phyloP scores from a whole-genome alignment of 768 basidiomycete species.

The Heimioporus sp. region DNA sequence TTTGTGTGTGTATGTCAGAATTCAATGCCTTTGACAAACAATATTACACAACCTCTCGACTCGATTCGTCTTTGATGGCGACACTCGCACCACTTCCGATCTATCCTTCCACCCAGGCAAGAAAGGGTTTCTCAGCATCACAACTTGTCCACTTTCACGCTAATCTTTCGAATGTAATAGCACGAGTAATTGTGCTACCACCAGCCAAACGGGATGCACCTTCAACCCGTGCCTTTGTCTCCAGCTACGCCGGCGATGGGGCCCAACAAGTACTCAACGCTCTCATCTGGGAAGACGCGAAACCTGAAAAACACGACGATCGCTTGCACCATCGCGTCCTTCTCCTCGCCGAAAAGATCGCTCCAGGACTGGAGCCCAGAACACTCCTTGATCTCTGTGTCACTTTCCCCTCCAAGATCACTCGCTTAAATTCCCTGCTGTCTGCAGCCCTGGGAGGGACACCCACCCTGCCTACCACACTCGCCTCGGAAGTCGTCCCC shows the following conservation, averaged over 20 bases:
- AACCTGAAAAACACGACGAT: constrained; percentile 36
- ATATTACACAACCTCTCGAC: constrained; percentile 1
- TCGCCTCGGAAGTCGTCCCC: constrained; percentile 50
- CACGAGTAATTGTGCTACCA: constrained; percentile 46
- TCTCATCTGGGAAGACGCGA: constrained; percentile 54
- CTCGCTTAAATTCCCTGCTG: constrained; percentile 47
- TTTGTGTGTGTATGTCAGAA: constrained; percentile 10
- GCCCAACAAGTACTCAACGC: constrained; percentile 51
- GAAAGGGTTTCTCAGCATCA: constrained; percentile 49
- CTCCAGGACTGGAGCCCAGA: constrained; percentile 46
- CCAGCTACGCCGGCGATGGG: constrained; percentile 55
- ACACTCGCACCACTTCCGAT: constrained; percentile 41
- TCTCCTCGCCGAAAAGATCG: constrained; percentile 55
- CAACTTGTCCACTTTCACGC: constrained; percentile 48
- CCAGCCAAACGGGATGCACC: constrained; percentile 44
- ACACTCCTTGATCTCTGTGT: constrained; percentile 64
- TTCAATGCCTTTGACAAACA: constrained; percentile 8
- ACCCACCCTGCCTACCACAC: constrained; percentile 30
- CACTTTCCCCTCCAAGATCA: constrained; percentile 46
- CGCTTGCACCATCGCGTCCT: constrained; percentile 49
- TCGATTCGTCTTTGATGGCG: constrained; percentile 17
- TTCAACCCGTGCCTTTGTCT: constrained; percentile 48
- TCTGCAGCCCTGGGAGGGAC: constrained; percentile 36
- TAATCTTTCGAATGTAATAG: constrained; percentile 48
- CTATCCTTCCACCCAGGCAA: constrained; percentile 52